These are phyloP conservation scores for Ascochyta koolunga DNA, from an alignment of 2,329 filamentous ascomycete species.

Conservation along the genomic window DNA sequence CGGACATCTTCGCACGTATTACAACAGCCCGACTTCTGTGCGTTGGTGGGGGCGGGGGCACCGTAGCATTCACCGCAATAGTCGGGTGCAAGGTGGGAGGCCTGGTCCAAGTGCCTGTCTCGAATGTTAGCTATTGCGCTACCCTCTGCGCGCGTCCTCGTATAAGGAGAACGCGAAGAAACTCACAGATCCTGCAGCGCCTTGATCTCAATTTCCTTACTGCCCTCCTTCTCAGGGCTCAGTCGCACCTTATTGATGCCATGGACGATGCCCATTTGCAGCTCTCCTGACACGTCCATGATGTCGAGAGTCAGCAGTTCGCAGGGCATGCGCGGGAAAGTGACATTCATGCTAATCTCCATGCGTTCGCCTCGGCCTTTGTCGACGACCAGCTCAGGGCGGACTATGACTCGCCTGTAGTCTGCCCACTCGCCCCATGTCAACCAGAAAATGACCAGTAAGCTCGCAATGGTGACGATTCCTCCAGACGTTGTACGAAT, in stretches of 20 bases:
- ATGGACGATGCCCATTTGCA: slow-evolving; percentile 92
- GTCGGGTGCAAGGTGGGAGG: slow-evolving; percentile 80
- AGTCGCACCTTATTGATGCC: slow-evolving; percentile 92
- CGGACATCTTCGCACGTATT: slow-evolving; percentile 97
- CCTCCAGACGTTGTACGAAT: slow-evolving; percentile 95
- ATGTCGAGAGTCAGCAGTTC: slow-evolving; percentile 96
- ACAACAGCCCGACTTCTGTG: slow-evolving; percentile 85
- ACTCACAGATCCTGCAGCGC: slow-evolving; percentile 49
- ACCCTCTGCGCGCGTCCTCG: not conserved
- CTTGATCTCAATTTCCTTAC: slow-evolving; percentile 55
- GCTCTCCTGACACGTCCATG: slow-evolving; percentile 98
- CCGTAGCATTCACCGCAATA: slow-evolving; percentile 97
- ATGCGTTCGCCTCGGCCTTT: slow-evolving; percentile 98
- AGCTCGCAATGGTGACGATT: slow-evolving; percentile 88
- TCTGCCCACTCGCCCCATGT: slow-evolving; percentile 96
- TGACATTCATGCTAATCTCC: slow-evolving; percentile 98
- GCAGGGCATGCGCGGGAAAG: slow-evolving; percentile 91
- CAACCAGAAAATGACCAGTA: slow-evolving; percentile 86
- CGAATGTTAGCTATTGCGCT: not conserved
- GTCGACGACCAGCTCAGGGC: slow-evolving; percentile 93
- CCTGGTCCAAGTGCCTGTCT: slow-evolving; percentile 68
- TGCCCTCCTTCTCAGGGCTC: slow-evolving; percentile 72
- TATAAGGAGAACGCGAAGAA: too few relatives aligned
- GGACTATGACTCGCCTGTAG: slow-evolving; percentile 83
- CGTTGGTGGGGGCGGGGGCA: slow-evolving; percentile 73